A percentile compares a stretch with the other conserved stretches of the same genome.
phyloP scores from a whole-genome alignment of 2,329 filamentous ascomycete genomes.

The Rhexocercosporidium sp. region DNA sequence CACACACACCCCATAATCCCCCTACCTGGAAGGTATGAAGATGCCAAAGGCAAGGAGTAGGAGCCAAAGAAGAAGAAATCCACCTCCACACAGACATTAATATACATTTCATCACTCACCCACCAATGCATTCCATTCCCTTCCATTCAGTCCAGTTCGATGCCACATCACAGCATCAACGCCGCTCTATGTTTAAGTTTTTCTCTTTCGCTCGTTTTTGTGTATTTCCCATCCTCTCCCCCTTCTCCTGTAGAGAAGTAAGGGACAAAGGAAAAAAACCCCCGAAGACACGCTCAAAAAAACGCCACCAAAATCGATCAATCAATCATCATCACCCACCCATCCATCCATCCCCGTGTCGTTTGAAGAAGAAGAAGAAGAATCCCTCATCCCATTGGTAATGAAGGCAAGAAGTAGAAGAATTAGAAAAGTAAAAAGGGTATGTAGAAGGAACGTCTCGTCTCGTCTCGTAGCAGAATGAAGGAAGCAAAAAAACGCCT shows the following conservation, averaged over 20 bases:
- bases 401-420: neutral
- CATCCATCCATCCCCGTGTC: neutral
- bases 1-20: too few relatives aligned
- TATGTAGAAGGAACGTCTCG: conserved; percentile 3
- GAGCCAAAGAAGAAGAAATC: too few relatives aligned
- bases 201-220: neutral
- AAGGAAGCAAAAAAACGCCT: conserved; percentile 2
- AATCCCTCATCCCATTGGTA: too few relatives aligned
- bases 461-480: neutral
- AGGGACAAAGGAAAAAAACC: too few relatives aligned
- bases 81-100: conserved; percentile 18
- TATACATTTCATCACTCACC: conserved; percentile 21
- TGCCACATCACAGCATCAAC: too few relatives aligned
- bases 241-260: too few relatives aligned
- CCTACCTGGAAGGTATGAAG: neutral
- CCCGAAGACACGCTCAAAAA: neutral
- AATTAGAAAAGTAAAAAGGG: neutral
- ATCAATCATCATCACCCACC: conserved; percentile 6
- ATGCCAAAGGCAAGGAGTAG: neutral
- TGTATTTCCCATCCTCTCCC: neutral
- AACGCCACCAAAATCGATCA: conserved; percentile 11
- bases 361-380: too few relatives aligned
- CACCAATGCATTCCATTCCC: neutral
- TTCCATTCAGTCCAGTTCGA: too few relatives aligned
- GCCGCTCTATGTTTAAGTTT: too few relatives aligned